phyloP scores from a whole-genome alignment of 495 filamentous ascomycete species.

The Tuber microsphaerosporum region DNA sequence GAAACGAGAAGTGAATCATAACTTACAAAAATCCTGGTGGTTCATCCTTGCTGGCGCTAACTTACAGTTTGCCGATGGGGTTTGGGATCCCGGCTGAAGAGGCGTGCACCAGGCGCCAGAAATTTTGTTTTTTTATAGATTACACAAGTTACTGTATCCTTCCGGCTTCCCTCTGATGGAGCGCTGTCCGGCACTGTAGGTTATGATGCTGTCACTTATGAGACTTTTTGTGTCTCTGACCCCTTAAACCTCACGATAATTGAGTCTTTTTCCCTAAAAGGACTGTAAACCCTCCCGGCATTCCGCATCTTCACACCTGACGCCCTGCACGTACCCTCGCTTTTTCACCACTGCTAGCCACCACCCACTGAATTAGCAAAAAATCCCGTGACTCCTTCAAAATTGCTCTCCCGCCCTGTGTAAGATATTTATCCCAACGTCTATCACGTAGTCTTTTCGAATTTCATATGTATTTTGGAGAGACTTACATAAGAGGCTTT shows the following conservation, averaged over 20 bases:
- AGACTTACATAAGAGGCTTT: not conserved
- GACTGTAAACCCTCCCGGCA: not conserved
- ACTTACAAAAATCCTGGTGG: not conserved
- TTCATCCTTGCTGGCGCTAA: not conserved
- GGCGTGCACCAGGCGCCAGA: not conserved
- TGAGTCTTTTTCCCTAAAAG: not conserved
- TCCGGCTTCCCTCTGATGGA: not conserved
- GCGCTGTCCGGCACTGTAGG: not conserved
- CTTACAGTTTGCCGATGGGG: not conserved
- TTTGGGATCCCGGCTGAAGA: not conserved
- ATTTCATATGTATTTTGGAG: not conserved
- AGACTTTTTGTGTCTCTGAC: not conserved
- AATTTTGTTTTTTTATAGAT: not conserved
- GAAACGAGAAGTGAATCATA: not conserved
- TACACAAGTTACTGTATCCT: not conserved
- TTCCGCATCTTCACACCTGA: not conserved
- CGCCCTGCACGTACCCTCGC: not conserved
- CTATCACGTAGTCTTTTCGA: not conserved
- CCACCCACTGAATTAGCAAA: not conserved
- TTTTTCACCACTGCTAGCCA: not conserved
- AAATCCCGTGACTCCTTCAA: not conserved
- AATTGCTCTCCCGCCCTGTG: not conserved
- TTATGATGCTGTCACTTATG: not conserved
- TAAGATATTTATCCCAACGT: not conserved
- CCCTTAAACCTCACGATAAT: not conserved